Evolutionary conservation across 768 basidiomycete species (phyloP).

Genomic region (Auricularia cornea): DNA sequence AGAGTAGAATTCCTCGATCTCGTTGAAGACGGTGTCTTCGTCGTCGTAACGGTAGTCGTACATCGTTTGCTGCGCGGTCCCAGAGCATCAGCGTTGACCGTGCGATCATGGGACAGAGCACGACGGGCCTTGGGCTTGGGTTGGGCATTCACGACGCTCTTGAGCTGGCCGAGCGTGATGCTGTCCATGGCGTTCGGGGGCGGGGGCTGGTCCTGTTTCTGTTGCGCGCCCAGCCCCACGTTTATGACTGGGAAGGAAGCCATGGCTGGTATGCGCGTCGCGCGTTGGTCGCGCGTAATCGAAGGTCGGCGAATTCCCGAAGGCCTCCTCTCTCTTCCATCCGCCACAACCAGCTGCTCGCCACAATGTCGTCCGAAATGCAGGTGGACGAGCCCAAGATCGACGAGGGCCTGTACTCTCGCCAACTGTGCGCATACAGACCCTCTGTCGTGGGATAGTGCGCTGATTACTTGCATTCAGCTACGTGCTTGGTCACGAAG

Average conservation of each 20-base stretch:
- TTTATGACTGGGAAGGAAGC: not conserved
- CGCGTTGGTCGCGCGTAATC: not conserved
- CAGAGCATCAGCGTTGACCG: conserved; percentile 12
- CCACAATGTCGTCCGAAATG: conserved; percentile 42
- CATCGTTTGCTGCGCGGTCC: conserved; percentile 53
- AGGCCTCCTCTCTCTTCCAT: not conserved
- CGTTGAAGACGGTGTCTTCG: conserved; percentile 91
- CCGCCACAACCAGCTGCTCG: not conserved
- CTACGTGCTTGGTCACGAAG: conserved; percentile 96
- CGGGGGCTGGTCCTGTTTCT: not conserved
- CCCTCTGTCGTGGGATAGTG: not conserved
- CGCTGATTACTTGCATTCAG: conserved; percentile 27
- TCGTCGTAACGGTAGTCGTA: conserved; percentile 95
- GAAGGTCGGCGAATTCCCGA: not conserved
- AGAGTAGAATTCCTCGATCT: conserved; percentile 96
- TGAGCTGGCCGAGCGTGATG: conserved; percentile 57
- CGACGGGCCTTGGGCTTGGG: conserved; percentile 73
- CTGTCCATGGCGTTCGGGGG: not conserved
- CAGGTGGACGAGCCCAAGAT: conserved; percentile 82
- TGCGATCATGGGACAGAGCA: conserved; percentile 7
- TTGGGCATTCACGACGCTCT: conserved; percentile 56
- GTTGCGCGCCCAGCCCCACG: not conserved
- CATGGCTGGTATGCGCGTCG: not conserved
- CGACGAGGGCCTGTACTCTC: conserved; percentile 90
- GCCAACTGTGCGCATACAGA: conserved; percentile 64